A percentile compares a stretch with the other conserved stretches of the same genome.
Conservation (phyloP, 345 rosid species). For the sweet orange (Citrus sinensis) region DNA sequence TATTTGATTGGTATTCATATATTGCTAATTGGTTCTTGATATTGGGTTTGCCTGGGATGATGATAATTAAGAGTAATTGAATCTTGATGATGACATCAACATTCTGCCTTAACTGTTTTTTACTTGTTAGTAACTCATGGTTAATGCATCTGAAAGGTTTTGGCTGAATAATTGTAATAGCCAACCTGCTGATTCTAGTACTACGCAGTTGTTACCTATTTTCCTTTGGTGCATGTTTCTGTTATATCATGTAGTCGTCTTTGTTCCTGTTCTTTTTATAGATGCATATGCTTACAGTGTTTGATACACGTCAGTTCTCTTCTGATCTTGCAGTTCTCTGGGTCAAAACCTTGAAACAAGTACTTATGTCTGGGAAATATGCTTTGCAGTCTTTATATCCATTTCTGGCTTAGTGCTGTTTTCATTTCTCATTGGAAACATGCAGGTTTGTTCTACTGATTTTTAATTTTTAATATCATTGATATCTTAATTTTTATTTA, state of each 20-base stretch:
- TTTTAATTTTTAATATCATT: not conserved
- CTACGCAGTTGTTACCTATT: not conserved
- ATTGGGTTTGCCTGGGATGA: not conserved
- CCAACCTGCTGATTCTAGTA: not conserved
- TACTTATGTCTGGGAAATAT: conserved; percentile 64
- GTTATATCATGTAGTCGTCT: not conserved
- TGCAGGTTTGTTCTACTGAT: conserved; percentile 61
- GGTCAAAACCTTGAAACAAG: conserved; percentile 84
- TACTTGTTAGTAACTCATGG: not conserved
- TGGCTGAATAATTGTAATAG: not conserved
- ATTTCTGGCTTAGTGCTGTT: conserved; percentile 68
- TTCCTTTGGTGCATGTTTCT: not conserved
- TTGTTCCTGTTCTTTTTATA: conserved; percentile 1
- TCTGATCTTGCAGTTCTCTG: conserved; percentile 42
- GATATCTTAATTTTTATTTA: not conserved
- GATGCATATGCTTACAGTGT: not conserved
- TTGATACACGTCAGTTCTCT: not conserved
- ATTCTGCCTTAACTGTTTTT: not conserved
- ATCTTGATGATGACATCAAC: not conserved
- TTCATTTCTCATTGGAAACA: conserved; percentile 78
- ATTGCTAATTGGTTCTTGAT: not conserved
- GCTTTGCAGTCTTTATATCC: conserved; percentile 65
- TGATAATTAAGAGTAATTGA: not conserved
- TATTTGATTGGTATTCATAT: not conserved
- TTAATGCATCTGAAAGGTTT: not conserved